A percentile compares a stretch with the other conserved stretches of the same genome.
Evolutionary conservation across 2,329 filamentous ascomycete genomes (phyloP).

Genomic region (Clonostachys chloroleuca): DNA sequence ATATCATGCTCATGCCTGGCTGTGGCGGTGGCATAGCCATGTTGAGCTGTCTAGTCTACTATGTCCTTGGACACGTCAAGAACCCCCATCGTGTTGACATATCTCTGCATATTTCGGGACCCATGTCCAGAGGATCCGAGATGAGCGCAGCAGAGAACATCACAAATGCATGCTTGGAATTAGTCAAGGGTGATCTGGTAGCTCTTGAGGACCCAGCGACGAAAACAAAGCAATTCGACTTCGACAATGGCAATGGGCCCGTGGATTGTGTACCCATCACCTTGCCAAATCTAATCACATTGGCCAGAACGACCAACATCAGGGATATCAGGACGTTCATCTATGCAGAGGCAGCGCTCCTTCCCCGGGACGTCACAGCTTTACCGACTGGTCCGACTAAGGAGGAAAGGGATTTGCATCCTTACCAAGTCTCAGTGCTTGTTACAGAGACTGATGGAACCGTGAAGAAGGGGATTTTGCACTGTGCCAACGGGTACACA

Average conservation of each 20-base stretch:
- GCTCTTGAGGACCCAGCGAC: background rate
- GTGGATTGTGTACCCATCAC: constrained; percentile 9
- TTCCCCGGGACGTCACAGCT: background rate
- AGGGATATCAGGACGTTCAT: constrained; percentile 9
- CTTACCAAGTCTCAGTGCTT: constrained; percentile 10
- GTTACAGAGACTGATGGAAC: constrained; percentile 3
- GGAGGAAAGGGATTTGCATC: constrained; percentile 6
- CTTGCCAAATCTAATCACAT: constrained; percentile 12
- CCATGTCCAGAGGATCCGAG: constrained; percentile 10
- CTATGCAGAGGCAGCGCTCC: constrained; percentile 3
- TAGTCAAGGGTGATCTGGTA: background rate
- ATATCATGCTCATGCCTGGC: constrained; percentile 12
- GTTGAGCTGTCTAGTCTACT: constrained; percentile 8
- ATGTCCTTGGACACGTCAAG: constrained; percentile 1
- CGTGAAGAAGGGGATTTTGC: constrained; percentile 5
- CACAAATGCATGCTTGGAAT: background rate
- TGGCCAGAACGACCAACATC: constrained; percentile 8
- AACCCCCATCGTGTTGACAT: constrained; percentile 7
- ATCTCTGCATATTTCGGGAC: constrained; percentile 9
- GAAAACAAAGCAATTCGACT: constrained; percentile 7
- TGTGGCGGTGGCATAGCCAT: constrained; percentile 13
- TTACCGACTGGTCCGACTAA: constrained; percentile 9
- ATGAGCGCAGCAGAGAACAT: constrained; percentile 5
- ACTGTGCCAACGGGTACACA: constrained; percentile 13
- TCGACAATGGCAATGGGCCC: constrained; percentile 9